Percentiles rank a stretch among this genome's conserved stretches.
Evolutionary conservation across 306 rosid species (phyloP).

Genomic region (Fragaria ananassa): DNA sequence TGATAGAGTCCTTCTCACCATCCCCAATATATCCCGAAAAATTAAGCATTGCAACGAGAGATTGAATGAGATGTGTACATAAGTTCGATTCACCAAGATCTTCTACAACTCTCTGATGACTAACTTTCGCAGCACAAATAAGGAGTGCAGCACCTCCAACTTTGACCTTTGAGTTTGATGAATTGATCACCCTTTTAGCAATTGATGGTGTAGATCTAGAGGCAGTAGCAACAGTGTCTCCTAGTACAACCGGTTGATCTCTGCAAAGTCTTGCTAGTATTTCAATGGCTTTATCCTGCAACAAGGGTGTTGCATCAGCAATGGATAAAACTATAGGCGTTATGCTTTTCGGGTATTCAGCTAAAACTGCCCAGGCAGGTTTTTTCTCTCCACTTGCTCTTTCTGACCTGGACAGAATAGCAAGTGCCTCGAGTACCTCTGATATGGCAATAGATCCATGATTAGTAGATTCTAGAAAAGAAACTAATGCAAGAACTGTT

Average conservation of each 20-base stretch:
- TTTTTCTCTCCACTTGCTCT: slow-evolving; percentile 49
- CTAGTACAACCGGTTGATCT: slow-evolving; percentile 72
- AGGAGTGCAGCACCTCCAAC: slow-evolving; percentile 91
- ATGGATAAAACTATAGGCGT: slow-evolving; percentile 77
- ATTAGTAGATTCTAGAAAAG: slow-evolving; percentile 71
- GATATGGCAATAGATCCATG: slow-evolving; percentile 63
- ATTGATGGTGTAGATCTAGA: slow-evolving; percentile 72
- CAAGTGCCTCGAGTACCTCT: slow-evolving; percentile 92
- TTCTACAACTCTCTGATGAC: slow-evolving; percentile 71
- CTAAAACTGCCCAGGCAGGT: slow-evolving; percentile 90
- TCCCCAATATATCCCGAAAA: slow-evolving; percentile 39
- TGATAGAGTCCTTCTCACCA: slow-evolving; percentile 50
- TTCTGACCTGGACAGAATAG: slow-evolving; percentile 73
- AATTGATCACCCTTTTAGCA: slow-evolving; percentile 74
- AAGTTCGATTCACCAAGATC: slow-evolving; percentile 61
- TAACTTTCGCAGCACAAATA: slow-evolving; percentile 75
- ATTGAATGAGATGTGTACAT: slow-evolving; percentile 59
- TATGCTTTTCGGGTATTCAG: slow-evolving; percentile 77
- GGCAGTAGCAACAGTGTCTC: slow-evolving; percentile 61
- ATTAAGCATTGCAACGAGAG: slow-evolving; percentile 73
- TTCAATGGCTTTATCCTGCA: slow-evolving; percentile 92
- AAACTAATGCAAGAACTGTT: slow-evolving; percentile 88
- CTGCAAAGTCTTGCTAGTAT: slow-evolving; percentile 77
- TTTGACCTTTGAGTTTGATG: slow-evolving; percentile 62
- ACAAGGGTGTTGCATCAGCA: slow-evolving; percentile 57